Base-by-base conservation (phyloP, 148 eudicot genomes). In the Diospyros lotus region DNA sequence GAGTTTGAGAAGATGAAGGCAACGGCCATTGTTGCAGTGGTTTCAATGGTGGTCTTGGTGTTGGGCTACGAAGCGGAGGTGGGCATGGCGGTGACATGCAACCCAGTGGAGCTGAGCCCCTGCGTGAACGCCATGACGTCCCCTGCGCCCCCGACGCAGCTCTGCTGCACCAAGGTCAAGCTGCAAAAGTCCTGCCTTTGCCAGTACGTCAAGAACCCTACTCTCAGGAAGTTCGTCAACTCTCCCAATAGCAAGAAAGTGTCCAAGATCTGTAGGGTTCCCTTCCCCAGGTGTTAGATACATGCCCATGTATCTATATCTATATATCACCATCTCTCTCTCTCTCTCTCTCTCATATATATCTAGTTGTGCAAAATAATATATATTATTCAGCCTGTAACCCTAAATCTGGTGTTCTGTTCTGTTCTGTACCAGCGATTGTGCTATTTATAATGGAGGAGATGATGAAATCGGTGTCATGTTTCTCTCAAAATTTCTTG, bases 231-330 rank as follows among this genome's bases (percentile, higher is more conserved):
- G 59, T 86, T 74, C 44, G 45, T 84, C 13, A 66, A 63, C 68
- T 84, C 87, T 14, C 82, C 87, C n/a, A 82, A 68, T 48, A 87
- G 85, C 73, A 77, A 60, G 78, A 82, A 73, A 43, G 58, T 80
- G 4, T 74, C 85, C 28, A 60, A 39, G 62, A 13, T 73, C 14
- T 89, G 93, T 62, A 73, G 80, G 65, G 81, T 79, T 48, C 82
- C 90, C 9, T 69, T 76, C 64, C 93, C 93, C 7, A 85, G 66
- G 82, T 89, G 93, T 80, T 89, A 72, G 74, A 48, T 40, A 50
- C 3, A 45, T 46, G 1, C 15, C 8, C 38, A 1, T 9, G 28
- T 13, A 6, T 14, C 18, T 44, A 46, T 9, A 17, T 44, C 68
- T 46, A 8, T 18, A 4, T 14, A 4, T 28, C 64, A 17, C 9